Conservation (phyloP, 1,284 basidiomycete genomes). For the Ustilago tritici region DNA sequence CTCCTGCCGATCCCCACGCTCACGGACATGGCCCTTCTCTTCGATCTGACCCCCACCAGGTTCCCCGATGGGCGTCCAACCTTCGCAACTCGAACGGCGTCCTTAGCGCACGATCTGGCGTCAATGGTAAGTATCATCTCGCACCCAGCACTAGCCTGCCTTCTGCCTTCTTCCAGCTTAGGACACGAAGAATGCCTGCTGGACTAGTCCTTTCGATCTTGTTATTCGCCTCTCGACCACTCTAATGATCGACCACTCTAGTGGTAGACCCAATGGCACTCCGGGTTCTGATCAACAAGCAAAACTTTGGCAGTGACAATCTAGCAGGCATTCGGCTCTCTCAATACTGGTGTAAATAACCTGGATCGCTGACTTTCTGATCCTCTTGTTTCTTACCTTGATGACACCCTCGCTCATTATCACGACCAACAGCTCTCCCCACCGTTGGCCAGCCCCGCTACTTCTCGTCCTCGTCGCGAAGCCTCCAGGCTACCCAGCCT, state of each 20-base stretch:
- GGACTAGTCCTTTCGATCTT: background rate
- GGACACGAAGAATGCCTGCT: background rate
- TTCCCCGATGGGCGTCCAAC: slow-evolving; percentile 52
- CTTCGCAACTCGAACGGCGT: slow-evolving; percentile 54
- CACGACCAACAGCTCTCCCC: slow-evolving; percentile 40
- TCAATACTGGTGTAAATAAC: no score
- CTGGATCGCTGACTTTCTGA: background rate
- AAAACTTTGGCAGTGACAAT: no score
- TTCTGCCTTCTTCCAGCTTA: background rate
- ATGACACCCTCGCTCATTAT: background rate
- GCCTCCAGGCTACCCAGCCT: slow-evolving; percentile 52
- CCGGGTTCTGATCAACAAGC: no score
- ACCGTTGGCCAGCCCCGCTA: slow-evolving; percentile 54
- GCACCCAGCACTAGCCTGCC: background rate
- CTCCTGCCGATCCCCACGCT: slow-evolving; percentile 59
- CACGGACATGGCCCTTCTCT: slow-evolving; percentile 55
- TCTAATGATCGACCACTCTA: background rate
- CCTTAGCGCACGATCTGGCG: slow-evolving; percentile 48
- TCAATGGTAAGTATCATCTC: slow-evolving; percentile 49
- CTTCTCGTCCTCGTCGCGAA: slow-evolving; percentile 63
- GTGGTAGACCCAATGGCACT: background rate
- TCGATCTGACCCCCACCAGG: slow-evolving; percentile 55
- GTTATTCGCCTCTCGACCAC: background rate
- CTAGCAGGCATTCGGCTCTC: no score
- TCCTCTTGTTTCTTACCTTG: background rate